Percentiles rank a stretch among this genome's conserved stretches.
Evolutionary conservation across 176 grass and related monocot genomes (phyloP).

Genomic region (Oryza glumipatula): DNA sequence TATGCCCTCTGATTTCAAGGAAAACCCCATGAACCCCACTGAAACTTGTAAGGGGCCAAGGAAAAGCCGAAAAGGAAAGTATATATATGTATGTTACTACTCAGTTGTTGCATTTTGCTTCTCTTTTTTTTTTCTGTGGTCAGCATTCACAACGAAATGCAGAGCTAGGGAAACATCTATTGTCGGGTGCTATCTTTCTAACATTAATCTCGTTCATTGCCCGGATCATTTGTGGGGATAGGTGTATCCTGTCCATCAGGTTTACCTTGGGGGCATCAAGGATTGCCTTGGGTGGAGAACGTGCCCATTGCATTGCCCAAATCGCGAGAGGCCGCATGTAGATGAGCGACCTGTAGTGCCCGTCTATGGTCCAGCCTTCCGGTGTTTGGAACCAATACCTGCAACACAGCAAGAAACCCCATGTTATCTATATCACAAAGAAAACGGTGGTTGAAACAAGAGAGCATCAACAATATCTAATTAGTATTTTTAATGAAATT

Average conservation of each 20-base stretch:
- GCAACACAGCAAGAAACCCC: background rate
- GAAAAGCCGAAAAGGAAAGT: conserved; percentile 34
- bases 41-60: conserved; percentile 33
- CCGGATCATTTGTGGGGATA: conserved; percentile 50
- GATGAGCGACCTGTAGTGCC: conserved; percentile 77
- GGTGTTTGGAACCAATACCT: conserved; percentile 99
- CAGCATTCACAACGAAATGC: conserved; percentile 72
- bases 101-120: conserved; percentile 26
- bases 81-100: background rate
- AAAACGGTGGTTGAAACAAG: background rate
- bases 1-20: conserved; percentile 39
- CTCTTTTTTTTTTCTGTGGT: conserved; percentile 12
- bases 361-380: conserved; percentile 88
- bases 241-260: conserved; percentile 72
- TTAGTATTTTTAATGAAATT: conserved; percentile 7
- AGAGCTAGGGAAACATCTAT: conserved; percentile 59
- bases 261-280: conserved; percentile 77
- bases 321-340: conserved; percentile 95
- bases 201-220: conserved; percentile 40
- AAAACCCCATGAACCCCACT: conserved; percentile 14
- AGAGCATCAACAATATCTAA: background rate
- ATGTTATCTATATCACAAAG: background rate
- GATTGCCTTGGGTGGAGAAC: conserved; percentile 74
- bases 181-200: conserved; percentile 60
- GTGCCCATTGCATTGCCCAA: conserved; percentile 96